phyloP scores from a whole-genome alignment of 2,329 filamentous ascomycete species.

The Fusarium vanettenii region DNA sequence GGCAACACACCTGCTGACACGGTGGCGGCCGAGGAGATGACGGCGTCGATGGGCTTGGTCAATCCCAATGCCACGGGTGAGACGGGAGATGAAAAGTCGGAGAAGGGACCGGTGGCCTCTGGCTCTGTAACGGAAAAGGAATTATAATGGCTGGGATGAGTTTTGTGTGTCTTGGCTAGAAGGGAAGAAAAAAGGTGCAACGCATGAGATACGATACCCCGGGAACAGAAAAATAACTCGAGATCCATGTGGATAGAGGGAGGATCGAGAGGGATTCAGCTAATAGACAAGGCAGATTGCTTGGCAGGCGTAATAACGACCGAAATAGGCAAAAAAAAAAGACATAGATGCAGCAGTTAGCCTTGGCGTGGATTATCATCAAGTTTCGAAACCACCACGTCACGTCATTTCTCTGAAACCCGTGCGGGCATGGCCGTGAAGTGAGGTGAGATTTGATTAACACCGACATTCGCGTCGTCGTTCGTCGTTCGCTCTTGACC shows the following conservation, averaged over 20 bases:
- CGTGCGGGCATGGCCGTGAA: too few relatives aligned
- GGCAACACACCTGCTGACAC: constrained; percentile 28
- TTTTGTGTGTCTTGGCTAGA: not conserved
- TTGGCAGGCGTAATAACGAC: not conserved
- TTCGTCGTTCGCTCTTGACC: not conserved
- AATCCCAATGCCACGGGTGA: constrained; percentile 14
- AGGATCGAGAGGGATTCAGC: not conserved
- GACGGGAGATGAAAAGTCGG: not conserved
- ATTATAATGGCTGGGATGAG: not conserved
- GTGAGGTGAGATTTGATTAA: not conserved
- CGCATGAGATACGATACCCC: not conserved
- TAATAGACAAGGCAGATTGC: not conserved
- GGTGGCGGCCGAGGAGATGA: constrained; percentile 5
- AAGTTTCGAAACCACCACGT: not conserved
- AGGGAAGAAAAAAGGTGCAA: not conserved
- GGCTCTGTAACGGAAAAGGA: not conserved
- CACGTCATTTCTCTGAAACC: constrained; percentile 1
- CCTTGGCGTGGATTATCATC: not conserved
- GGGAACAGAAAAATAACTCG: constrained; percentile 5
- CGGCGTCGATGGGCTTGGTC: constrained; percentile 16
- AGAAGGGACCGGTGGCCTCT: not conserved
- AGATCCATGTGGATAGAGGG: constrained; percentile 16
- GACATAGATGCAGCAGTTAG: not conserved
- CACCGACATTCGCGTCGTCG: not conserved
- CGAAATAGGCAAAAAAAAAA: constrained; percentile 2